Conservation (phyloP, 2,329 filamentous ascomycete genomes). For the Penicillium sp. region DNA sequence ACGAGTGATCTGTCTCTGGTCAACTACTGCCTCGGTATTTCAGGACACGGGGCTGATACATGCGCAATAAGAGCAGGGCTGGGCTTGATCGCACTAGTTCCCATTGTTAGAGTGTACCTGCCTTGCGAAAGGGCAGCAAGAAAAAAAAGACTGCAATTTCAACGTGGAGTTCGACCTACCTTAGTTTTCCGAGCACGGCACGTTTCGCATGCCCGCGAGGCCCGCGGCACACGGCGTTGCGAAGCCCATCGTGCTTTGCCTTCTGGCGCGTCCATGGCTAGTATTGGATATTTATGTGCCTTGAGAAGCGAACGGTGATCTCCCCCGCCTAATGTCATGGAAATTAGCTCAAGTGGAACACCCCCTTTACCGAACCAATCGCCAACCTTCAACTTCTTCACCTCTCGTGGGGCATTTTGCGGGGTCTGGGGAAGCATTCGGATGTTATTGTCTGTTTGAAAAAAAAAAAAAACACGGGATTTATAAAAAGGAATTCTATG, state of each 20-base stretch:
- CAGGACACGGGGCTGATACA: no score
- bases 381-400: not conserved
- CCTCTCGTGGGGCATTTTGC: not conserved
- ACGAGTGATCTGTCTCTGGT: no score
- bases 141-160: no score
- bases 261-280: not conserved
- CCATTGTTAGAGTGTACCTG: no score
- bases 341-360: not conserved
- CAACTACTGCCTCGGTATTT: no score
- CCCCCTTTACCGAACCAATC: not conserved
- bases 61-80: no score
- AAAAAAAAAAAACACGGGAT: not conserved
- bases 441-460: not conserved
- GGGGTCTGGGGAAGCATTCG: not conserved
- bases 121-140: no score
- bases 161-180: constrained; percentile 4
- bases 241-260: constrained; percentile 5
- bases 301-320: not conserved
- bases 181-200: constrained; percentile 28
- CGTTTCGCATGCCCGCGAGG: constrained; percentile 27
- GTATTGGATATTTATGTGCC: not conserved
- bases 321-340: not conserved
- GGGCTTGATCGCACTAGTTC: no score
- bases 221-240: constrained; percentile 15
- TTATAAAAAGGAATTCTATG: not conserved